Evolutionary conservation across 2,329 filamentous ascomycete species (phyloP).

Genomic region (Paecilomyces sp.): DNA sequence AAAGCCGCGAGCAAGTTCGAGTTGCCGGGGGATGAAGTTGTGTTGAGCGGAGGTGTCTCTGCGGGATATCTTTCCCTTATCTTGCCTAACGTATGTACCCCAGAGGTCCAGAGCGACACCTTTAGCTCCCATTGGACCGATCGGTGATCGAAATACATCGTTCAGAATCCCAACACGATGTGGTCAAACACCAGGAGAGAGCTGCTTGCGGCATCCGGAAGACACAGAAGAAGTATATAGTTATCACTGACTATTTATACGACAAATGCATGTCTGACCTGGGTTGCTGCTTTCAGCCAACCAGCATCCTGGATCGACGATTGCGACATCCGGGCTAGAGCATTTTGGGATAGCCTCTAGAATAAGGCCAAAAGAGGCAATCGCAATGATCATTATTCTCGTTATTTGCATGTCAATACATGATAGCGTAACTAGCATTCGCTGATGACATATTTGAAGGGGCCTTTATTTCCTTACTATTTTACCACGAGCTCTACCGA

Average conservation of each 20-base stretch:
- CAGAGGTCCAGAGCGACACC: not conserved
- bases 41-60: not conserved
- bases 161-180: not conserved
- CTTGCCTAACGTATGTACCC: not conserved
- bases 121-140: not conserved
- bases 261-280: not conserved
- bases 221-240: not conserved
- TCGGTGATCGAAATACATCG: not conserved
- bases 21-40: not conserved
- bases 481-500: too few relatives aligned
- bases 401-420: too few relatives aligned
- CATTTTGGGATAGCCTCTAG: not conserved
- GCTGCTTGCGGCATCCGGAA: not conserved
- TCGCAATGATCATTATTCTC: not conserved
- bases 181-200: not conserved
- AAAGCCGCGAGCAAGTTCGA: not conserved
- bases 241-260: not conserved
- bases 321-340: not conserved
- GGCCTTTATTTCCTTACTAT: too few relatives aligned
- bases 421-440: too few relatives aligned
- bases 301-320: not conserved
- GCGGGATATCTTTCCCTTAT: not conserved
- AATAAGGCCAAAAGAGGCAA: not conserved
- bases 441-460: too few relatives aligned
- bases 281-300: not conserved